Conservation (phyloP, 2,329 filamentous ascomycete species). For the Pseudocercospora eumusae region DNA sequence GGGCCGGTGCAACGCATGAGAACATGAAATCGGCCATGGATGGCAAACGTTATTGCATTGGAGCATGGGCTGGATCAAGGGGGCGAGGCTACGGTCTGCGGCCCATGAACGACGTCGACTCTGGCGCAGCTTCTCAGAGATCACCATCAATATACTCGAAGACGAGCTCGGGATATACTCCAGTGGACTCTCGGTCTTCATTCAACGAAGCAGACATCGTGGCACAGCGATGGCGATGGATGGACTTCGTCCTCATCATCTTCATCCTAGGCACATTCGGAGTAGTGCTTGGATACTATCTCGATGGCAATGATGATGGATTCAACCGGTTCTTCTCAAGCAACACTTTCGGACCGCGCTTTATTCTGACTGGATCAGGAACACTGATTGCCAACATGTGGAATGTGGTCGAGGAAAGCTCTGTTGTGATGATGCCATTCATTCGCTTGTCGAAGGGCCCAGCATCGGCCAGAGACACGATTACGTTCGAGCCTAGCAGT, state of each 20-base stretch:
- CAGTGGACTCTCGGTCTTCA: conserved; percentile 5
- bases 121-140: conserved; percentile 2
- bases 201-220: conserved; percentile 2
- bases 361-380: conserved; percentile 26
- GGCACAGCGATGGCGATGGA: conserved; percentile 16
- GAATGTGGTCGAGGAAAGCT: conserved; percentile 25
- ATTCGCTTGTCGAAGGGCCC: conserved; percentile 16
- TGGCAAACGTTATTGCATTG: conserved; percentile 21
- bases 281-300: conserved; percentile 26
- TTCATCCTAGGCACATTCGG: conserved; percentile 21
- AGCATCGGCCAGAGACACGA: conserved; percentile 14
- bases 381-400: conserved; percentile 25
- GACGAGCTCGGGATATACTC: conserved; percentile 1
- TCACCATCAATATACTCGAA: neutral
- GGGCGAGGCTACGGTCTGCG: conserved; percentile 17
- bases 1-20: conserved; percentile 6
- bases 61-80: conserved; percentile 13
- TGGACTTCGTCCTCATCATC: conserved; percentile 21
- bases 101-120: conserved; percentile 5
- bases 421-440: conserved; percentile 23
- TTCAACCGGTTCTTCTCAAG: conserved; percentile 31
- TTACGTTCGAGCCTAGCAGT: conserved; percentile 24
- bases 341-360: conserved; percentile 29
- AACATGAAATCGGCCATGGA: conserved; percentile 15
- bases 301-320: conserved; percentile 20